Percentiles rank a stretch among this genome's conserved stretches.
Evolutionary conservation across 345 rosid genomes (phyloP).

Genomic region (Schrenkiella parvula): DNA sequence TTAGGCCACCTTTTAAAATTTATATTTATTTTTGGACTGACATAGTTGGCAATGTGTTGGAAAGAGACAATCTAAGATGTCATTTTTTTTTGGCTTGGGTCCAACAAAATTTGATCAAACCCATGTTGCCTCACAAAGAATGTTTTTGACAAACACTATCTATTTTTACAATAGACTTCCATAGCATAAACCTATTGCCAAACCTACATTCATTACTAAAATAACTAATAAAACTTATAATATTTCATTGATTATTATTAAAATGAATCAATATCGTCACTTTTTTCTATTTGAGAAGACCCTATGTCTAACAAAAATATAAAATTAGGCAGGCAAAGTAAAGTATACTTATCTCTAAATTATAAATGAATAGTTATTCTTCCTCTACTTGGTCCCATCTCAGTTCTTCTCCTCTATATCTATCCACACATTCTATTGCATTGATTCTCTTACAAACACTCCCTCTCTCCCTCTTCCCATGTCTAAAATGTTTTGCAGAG

Average conservation of each 20-base stretch:
- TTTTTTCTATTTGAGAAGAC: slow-evolving; percentile 5
- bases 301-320: neutral
- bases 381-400: slow-evolving; percentile 16
- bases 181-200: slow-evolving; percentile 12
- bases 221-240: neutral
- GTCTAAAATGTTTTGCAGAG: slow-evolving; percentile 32
- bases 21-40: slow-evolving; percentile 28
- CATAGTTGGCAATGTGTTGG: slow-evolving; percentile 41
- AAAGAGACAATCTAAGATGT: slow-evolving; percentile 36
- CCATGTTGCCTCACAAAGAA: slow-evolving; percentile 32
- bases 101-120: slow-evolving; percentile 14
- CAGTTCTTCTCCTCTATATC: slow-evolving; percentile 25
- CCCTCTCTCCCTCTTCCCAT: slow-evolving; percentile 15
- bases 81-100: slow-evolving; percentile 10
- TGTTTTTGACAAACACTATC: slow-evolving; percentile 18
- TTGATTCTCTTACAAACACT: slow-evolving; percentile 28
- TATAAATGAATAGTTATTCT: slow-evolving; percentile 10
- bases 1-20: slow-evolving; percentile 34
- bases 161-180: slow-evolving; percentile 6
- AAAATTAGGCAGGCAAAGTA: slow-evolving; percentile 47
- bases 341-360: slow-evolving; percentile 39
- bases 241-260: neutral
- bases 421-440: slow-evolving; percentile 21
- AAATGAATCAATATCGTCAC: neutral
- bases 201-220: slow-evolving; percentile 18